Evolutionary conservation across 371 early-diverging fungal genomes (phyloP).

Genomic region (Rhizopus delemar): DNA sequence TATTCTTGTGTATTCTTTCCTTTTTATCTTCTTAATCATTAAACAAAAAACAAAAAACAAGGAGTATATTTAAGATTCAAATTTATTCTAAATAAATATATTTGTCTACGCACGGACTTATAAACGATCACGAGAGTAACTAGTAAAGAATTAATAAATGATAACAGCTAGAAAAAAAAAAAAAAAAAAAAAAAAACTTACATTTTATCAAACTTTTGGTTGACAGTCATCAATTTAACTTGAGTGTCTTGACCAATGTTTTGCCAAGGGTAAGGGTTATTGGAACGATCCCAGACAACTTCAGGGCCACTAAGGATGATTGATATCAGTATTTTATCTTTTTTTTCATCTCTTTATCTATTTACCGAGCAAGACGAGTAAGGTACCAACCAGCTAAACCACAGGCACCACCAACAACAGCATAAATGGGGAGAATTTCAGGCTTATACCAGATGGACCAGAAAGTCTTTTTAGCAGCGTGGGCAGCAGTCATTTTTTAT

Average conservation of each 20-base stretch:
- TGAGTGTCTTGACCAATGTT: conserved; percentile 56
- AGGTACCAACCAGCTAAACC: conserved; percentile 53
- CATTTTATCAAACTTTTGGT: conserved; percentile 56
- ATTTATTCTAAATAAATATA: conserved; percentile 12
- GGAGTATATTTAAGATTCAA: background rate
- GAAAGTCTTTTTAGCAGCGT: conserved; percentile 51
- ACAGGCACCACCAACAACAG: conserved; percentile 51
- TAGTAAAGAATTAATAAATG: conserved; percentile 2
- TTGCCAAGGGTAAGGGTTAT: conserved; percentile 61
- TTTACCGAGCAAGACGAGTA: conserved; percentile 44
- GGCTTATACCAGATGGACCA: conserved; percentile 58
- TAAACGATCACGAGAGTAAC: conserved; percentile 26
- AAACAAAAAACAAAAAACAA: background rate
- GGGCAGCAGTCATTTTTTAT: conserved; percentile 42
- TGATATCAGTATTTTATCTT: background rate
- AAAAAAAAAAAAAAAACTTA: conserved; percentile 25
- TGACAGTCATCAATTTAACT: conserved; percentile 56
- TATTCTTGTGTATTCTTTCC: conserved; percentile 9
- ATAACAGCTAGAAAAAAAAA: background rate
- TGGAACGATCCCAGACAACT: conserved; percentile 55
- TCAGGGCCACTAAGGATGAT: conserved; percentile 44
- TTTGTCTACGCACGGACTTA: conserved; percentile 2
- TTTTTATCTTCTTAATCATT: too few relatives aligned
- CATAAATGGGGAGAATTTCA: conserved; percentile 54
- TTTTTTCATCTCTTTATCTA: background rate